Evolutionary conservation across 129 eudicot genomes (phyloP).

Genomic region (Ambrosia trifida): DNA sequence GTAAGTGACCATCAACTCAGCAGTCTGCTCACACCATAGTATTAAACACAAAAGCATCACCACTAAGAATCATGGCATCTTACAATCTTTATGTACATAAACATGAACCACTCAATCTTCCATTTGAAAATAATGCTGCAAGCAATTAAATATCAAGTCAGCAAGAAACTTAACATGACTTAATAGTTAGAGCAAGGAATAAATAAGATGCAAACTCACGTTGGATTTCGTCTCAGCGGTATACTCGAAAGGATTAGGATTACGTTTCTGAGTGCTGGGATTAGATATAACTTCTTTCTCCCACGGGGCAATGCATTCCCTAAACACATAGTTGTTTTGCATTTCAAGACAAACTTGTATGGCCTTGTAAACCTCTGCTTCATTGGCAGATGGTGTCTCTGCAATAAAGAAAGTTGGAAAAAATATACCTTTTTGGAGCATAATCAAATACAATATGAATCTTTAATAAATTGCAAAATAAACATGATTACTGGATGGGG

Average conservation of each 20-base stretch:
- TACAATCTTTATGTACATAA: constrained; percentile 73
- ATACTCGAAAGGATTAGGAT: constrained; percentile 64
- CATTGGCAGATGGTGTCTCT: constrained; percentile 83
- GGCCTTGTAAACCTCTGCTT: constrained; percentile 68
- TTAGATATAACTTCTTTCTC: constrained; percentile 68
- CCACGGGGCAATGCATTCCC: constrained; percentile 89
- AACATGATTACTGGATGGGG: constrained; percentile 46
- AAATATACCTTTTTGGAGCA: constrained; percentile 10
- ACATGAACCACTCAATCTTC: constrained; percentile 95
- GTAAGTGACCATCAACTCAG: not conserved
- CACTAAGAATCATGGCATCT: constrained; percentile 28
- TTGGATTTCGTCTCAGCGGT: constrained; percentile 53
- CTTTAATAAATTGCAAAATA: constrained; percentile 1
- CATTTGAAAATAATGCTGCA: constrained; percentile 90
- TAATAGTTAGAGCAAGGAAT: not conserved
- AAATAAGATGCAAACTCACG: constrained; percentile 42
- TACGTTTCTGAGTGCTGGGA: constrained; percentile 73
- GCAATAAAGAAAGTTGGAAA: constrained; percentile 15
- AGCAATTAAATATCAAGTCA: constrained; percentile 7
- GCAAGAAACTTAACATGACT: not conserved
- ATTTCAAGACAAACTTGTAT: constrained; percentile 83
- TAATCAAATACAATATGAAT: no score
- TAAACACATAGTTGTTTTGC: constrained; percentile 66
- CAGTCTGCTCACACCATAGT: not conserved
- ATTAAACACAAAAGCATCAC: constrained; percentile 13